A percentile compares a stretch with the other conserved stretches of the same genome.
Conservation (phyloP, 345 rosid species). For the Heritiera littoralis region DNA sequence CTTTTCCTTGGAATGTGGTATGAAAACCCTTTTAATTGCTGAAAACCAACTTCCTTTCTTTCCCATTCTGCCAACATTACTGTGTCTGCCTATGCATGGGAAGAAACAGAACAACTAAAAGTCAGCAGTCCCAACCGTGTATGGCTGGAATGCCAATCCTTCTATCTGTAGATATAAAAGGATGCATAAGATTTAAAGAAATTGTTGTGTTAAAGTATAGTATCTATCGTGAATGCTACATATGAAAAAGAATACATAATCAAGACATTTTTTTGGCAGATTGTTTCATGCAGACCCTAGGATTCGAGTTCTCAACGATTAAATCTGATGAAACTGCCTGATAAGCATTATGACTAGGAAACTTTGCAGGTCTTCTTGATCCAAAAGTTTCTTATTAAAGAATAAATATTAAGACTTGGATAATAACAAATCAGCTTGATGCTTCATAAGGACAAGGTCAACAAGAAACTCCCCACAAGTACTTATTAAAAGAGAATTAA, state of each 20-base stretch:
- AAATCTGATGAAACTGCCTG: neutral
- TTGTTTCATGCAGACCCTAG: neutral
- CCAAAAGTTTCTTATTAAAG: neutral
- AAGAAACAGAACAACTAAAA: conserved; percentile 25
- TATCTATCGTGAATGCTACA: neutral
- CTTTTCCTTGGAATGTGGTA: conserved; percentile 71
- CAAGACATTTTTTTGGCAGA: neutral
- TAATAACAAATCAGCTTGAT: neutral
- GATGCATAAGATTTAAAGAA: neutral
- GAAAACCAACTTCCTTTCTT: conserved; percentile 96
- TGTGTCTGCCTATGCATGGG: conserved; percentile 38
- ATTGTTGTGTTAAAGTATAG: neutral
- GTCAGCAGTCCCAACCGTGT: conserved; percentile 22
- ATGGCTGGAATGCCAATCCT: neutral
- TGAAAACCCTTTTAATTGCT: conserved; percentile 83
- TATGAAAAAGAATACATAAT: neutral
- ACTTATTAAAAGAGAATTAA: neutral
- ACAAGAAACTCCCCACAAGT: neutral
- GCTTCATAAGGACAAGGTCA: conserved; percentile 8
- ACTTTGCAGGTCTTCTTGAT: neutral
- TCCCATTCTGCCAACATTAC: conserved; percentile 84
- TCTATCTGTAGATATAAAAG: neutral
- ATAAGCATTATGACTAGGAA: neutral
- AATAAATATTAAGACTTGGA: neutral
- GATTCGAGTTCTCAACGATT: neutral